Evolutionary conservation across 2,329 filamentous ascomycete species (phyloP).

Genomic region (Fusarium abutilonis): DNA sequence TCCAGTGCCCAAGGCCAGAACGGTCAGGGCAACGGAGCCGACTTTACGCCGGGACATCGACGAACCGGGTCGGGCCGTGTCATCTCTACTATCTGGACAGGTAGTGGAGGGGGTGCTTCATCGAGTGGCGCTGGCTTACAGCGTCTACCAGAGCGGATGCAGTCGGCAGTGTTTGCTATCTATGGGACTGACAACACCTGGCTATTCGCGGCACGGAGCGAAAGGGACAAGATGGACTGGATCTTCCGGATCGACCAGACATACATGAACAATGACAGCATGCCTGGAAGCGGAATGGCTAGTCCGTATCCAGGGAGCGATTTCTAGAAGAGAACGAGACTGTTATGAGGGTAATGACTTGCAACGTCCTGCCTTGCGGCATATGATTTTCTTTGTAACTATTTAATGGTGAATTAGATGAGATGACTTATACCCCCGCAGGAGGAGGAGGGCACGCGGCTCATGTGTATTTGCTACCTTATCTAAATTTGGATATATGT

Average conservation of each 20-base stretch:
- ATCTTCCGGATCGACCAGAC: slow-evolving; percentile 94
- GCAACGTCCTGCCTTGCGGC: slow-evolving; percentile 43
- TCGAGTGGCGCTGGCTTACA: slow-evolving; percentile 55
- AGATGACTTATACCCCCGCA: slow-evolving; percentile 47
- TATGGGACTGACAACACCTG: slow-evolving; percentile 96
- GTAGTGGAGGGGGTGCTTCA: slow-evolving; percentile 50
- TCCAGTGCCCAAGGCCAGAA: slow-evolving; percentile 49
- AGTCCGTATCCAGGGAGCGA: slow-evolving; percentile 50
- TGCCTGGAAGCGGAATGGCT: slow-evolving; percentile 50
- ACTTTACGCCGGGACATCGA: slow-evolving; percentile 59
- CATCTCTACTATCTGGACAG: slow-evolving; percentile 66
- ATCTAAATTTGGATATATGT: slow-evolving; percentile 38
- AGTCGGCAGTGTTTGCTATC: slow-evolving; percentile 86
- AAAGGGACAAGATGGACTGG: slow-evolving; percentile 96
- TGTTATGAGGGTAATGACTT: slow-evolving; percentile 44
- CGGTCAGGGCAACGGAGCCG: slow-evolving; percentile 47
- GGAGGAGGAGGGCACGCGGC: slow-evolving; percentile 41
- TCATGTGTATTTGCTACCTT: slow-evolving; percentile 36
- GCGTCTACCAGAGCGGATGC: slow-evolving; percentile 66
- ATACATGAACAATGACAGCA: slow-evolving; percentile 60
- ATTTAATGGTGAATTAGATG: slow-evolving; percentile 45
- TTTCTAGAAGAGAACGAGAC: slow-evolving; percentile 35
- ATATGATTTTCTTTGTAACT: slow-evolving; percentile 45
- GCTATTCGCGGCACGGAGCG: slow-evolving; percentile 88
- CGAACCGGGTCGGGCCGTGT: slow-evolving; percentile 62